Conservation (phyloP, 2,329 filamentous ascomycete species). For the Fusarium stilboides region DNA sequence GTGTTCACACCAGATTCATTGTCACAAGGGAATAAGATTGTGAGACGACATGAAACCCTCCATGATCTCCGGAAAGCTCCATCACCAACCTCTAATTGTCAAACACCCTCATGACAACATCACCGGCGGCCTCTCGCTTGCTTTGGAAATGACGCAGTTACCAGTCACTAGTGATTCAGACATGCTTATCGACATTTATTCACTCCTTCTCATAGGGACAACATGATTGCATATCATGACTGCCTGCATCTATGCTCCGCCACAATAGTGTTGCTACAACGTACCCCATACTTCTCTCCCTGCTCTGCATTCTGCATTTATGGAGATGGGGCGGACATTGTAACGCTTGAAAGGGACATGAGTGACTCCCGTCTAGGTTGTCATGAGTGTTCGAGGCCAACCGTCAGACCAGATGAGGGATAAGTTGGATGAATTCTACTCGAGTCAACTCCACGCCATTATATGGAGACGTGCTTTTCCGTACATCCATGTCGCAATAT, state of each 20-base stretch:
- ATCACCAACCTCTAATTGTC: constrained; percentile 20
- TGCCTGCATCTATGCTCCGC: constrained; percentile 26
- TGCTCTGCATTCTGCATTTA: constrained; percentile 5
- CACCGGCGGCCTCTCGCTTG: constrained; percentile 37
- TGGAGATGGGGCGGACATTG: constrained; percentile 7
- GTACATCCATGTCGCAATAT: background rate
- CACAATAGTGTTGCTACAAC: constrained; percentile 21
- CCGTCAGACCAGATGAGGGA: constrained; percentile 19
- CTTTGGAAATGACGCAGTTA: constrained; percentile 10
- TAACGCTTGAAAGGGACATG: background rate
- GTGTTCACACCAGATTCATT: constrained; percentile 27
- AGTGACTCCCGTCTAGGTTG: background rate
- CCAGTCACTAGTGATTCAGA: background rate
- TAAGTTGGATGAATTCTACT: constrained; percentile 10
- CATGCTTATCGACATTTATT: background rate
- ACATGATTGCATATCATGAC: constrained; percentile 27
- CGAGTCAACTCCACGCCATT: constrained; percentile 20
- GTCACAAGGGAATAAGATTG: constrained; percentile 27
- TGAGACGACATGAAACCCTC: constrained; percentile 37
- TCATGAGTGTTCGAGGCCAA: constrained; percentile 20
- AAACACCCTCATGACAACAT: background rate
- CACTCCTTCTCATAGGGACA: background rate
- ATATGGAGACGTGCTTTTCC: constrained; percentile 13
- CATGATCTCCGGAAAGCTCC: constrained; percentile 13
- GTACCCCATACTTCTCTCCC: constrained; percentile 16